phyloP scores from a whole-genome alignment of 768 basidiomycete species.

The Tylopilus plumbeoviolaceoides region DNA sequence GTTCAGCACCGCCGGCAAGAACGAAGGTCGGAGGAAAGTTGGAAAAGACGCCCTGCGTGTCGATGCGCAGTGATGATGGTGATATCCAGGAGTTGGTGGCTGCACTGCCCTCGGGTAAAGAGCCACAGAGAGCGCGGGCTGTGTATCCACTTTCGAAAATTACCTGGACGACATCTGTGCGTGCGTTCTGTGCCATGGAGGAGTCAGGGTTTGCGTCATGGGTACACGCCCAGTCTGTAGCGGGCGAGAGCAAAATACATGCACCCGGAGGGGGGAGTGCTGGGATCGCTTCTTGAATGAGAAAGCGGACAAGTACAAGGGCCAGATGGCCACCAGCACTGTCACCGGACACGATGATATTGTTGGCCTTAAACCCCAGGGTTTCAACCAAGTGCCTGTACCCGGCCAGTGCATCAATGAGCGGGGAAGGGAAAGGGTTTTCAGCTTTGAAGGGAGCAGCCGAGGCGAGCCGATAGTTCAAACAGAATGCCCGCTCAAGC shows the following conservation, averaged over 20 bases:
- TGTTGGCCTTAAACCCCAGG: conserved; percentile 2
- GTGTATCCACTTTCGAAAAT: conserved; percentile 1
- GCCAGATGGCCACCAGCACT: conserved; percentile 2
- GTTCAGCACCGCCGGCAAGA: conserved; percentile 26
- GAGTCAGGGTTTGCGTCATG: background rate
- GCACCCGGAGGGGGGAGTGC: background rate
- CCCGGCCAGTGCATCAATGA: conserved; percentile 4
- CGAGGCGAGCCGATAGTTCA: conserved; percentile 4
- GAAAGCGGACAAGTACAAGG: background rate
- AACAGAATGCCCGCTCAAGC: background rate
- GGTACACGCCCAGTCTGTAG: background rate
- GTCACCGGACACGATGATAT: conserved; percentile 3
- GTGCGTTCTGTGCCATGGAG: conserved; percentile 1
- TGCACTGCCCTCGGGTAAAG: conserved; percentile 3
- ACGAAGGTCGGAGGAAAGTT: conserved; percentile 29
- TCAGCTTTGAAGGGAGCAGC: background rate
- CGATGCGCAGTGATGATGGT: conserved; percentile 7
- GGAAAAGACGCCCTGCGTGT: conserved; percentile 12
- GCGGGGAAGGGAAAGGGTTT: background rate
- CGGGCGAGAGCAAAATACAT: background rate
- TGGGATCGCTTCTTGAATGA: background rate
- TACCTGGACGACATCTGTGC: conserved; percentile 1
- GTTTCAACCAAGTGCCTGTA: conserved; percentile 3
- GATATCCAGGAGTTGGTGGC: conserved; percentile 7
- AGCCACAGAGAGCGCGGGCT: conserved; percentile 8